Evolutionary conservation across 2,329 filamentous ascomycete species (phyloP).

Genomic region (Trematosphaeria pertusa): DNA sequence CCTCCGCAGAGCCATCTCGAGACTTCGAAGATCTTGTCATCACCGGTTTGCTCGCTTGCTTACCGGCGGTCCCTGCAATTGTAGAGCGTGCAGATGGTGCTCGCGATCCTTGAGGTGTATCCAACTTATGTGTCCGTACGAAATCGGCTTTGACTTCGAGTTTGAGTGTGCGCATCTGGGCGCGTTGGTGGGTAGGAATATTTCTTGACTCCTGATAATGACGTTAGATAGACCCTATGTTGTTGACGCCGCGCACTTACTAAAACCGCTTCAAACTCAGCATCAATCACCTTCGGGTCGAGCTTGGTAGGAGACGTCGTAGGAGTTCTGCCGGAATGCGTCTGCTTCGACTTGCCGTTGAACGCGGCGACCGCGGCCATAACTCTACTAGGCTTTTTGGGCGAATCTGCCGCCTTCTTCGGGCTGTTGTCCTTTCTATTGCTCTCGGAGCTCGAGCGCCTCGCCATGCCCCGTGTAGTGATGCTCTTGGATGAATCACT

Average conservation of each 20-base stretch:
- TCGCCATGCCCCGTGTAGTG: conserved; percentile 26
- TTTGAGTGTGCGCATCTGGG: conserved; percentile 91
- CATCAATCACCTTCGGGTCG: conserved; percentile 64
- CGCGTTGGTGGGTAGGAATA: conserved; percentile 90
- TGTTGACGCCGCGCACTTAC: conserved; percentile 52
- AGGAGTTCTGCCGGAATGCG: conserved; percentile 31
- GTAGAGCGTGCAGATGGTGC: conserved; percentile 52
- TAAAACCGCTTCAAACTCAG: conserved; percentile 67
- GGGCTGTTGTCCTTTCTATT: conserved; percentile 24
- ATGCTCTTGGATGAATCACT: conserved; percentile 27
- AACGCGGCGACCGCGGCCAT: conserved; percentile 70
- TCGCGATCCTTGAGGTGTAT: conserved; percentile 57
- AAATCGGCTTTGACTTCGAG: conserved; percentile 95
- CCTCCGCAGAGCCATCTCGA: conserved; percentile 34
- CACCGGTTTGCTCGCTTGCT: conserved; percentile 52
- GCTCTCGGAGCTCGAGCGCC: conserved; percentile 39
- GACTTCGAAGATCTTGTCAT: conserved; percentile 49
- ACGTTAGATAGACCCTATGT: conserved; percentile 52
- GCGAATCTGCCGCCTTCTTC: conserved; percentile 22
- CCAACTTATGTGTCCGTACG: conserved; percentile 83
- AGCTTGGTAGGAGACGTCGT: conserved; percentile 46
- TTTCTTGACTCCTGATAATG: conserved; percentile 77
- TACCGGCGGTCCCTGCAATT: conserved; percentile 25
- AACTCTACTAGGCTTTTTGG: conserved; percentile 60
- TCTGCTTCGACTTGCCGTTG: conserved; percentile 59